Evolutionary conservation across 2,329 filamentous ascomycete genomes (phyloP).

Genomic region (Corynespora cassiicola): DNA sequence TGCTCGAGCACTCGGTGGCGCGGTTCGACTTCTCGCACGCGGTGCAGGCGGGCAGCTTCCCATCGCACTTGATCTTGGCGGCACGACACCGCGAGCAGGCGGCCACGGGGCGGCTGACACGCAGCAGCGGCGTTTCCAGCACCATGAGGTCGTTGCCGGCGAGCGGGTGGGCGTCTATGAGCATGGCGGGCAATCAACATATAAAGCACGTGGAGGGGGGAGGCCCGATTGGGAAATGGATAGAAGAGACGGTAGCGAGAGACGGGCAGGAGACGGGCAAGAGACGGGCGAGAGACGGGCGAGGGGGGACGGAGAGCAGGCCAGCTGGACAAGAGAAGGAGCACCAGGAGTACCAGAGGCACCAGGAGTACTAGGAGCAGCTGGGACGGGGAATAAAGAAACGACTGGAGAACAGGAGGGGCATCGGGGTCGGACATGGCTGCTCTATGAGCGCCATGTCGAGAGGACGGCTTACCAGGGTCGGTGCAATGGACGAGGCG

Average conservation of each 20-base stretch:
- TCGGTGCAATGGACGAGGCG: slow-evolving; percentile 16
- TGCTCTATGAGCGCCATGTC: slow-evolving; percentile 2
- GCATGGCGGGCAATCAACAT: slow-evolving; percentile 16
- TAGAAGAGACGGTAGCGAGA: background rate
- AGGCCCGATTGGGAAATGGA: slow-evolving; percentile 10
- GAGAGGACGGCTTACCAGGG: slow-evolving; percentile 22
- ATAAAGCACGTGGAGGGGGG: slow-evolving; percentile 11
- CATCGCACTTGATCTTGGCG: slow-evolving; percentile 98
- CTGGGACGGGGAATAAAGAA: slow-evolving; percentile 8
- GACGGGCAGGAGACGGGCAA: background rate
- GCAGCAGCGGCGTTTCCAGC: slow-evolving; percentile 65
- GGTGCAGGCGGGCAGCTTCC: slow-evolving; percentile 92
- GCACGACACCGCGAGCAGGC: slow-evolving; percentile 84
- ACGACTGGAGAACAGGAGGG: slow-evolving; percentile 14
- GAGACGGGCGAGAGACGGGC: slow-evolving; percentile 1
- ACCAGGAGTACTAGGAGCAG: background rate
- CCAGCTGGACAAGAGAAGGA: too few species aligned
- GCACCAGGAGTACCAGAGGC: background rate
- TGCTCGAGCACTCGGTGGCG: slow-evolving; percentile 86
- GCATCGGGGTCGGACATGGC: slow-evolving; percentile 5
- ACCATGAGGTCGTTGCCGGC: slow-evolving; percentile 46
- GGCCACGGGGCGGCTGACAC: slow-evolving; percentile 79
- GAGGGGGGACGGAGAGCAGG: background rate
- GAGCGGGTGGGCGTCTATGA: slow-evolving; percentile 10
- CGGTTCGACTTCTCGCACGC: slow-evolving; percentile 93